These are phyloP conservation scores for Suillus weaverae DNA, from an alignment of 768 basidiomycete genomes.

Conservation along the genomic window DNA sequence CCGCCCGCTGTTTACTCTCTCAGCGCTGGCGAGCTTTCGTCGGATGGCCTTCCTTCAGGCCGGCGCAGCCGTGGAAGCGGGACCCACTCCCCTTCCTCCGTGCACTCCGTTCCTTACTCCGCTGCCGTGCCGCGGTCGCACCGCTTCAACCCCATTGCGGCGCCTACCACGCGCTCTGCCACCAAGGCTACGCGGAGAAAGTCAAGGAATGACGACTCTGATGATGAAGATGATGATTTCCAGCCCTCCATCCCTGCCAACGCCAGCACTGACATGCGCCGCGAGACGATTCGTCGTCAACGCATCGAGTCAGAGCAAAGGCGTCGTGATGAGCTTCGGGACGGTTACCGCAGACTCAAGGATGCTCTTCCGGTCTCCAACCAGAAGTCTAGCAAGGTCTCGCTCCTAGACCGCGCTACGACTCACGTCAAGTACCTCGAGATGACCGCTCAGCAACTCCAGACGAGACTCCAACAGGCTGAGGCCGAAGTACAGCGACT, in stretches of 20 bases:
- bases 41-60: slow-evolving; percentile 67
- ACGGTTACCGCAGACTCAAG: slow-evolving; percentile 89
- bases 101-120: slow-evolving; percentile 49
- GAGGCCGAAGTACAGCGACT: slow-evolving; percentile 81
- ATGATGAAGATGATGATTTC: slow-evolving; percentile 78
- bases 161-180: slow-evolving; percentile 52
- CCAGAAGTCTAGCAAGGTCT: slow-evolving; percentile 93
- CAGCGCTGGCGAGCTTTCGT: slow-evolving; percentile 69
- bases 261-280: slow-evolving; percentile 64
- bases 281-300: slow-evolving; percentile 88
- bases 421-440: slow-evolving; percentile 87
- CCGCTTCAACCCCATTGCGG: slow-evolving; percentile 73
- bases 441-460: slow-evolving; percentile 71
- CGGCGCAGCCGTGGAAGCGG: slow-evolving; percentile 72
- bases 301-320: slow-evolving; percentile 94
- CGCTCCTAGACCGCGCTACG: slow-evolving; percentile 84
- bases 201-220: slow-evolving; percentile 62
- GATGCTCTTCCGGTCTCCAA: slow-evolving; percentile 86
- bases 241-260: slow-evolving; percentile 48
- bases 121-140: slow-evolving; percentile 72
- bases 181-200: slow-evolving; percentile 50
- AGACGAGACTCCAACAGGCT: slow-evolving; percentile 73
- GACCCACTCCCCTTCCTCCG: slow-evolving; percentile 51
- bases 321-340: slow-evolving; percentile 88
- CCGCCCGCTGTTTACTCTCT: slow-evolving; percentile 73